Percentiles rank a stretch among this genome's conserved stretches.
phyloP scores from a whole-genome alignment of 805 yeast species.

The Grigorovia humatica region DNA sequence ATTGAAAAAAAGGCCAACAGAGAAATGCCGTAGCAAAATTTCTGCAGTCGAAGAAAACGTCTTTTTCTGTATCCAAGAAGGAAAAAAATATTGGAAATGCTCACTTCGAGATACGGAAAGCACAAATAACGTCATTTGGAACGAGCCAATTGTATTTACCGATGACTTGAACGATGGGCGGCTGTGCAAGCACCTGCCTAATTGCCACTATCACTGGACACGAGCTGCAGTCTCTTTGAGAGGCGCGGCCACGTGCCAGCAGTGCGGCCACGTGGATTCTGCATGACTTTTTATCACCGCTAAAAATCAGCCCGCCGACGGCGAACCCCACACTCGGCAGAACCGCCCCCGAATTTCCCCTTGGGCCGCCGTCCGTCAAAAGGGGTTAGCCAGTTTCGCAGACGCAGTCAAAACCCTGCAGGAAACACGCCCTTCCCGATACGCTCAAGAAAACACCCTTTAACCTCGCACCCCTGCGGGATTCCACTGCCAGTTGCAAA shows the following conservation, averaged over 20 bases:
- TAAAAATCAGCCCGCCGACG: too few relatives aligned
- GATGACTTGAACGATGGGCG: neutral
- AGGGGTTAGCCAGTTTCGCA: neutral
- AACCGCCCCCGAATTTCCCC: neutral
- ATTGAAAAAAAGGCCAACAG: neutral
- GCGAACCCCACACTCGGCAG: neutral
- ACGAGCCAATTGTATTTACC: neutral
- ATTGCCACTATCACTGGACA: neutral
- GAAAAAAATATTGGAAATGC: neutral
- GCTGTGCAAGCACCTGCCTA: neutral
- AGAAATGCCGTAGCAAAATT: neutral
- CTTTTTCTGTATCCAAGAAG: too few relatives aligned
- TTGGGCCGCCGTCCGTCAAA: neutral
- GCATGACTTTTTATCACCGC: neutral
- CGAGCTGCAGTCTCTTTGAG: neutral
- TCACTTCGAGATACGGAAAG: neutral
- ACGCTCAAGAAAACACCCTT: neutral
- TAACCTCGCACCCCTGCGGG: neutral
- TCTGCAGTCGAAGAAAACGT: too few relatives aligned
- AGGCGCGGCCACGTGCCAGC: too few relatives aligned
- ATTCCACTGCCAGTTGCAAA: neutral
- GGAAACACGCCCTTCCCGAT: neutral
- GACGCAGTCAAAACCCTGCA: neutral
- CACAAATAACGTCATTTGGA: neutral
- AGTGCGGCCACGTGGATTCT: neutral